Percentiles rank a stretch among this genome's conserved stretches.
These are phyloP conservation scores for Pilatotrama ljubarskyi DNA, from an alignment of 768 basidiomycete species.

Conservation along the genomic window DNA sequence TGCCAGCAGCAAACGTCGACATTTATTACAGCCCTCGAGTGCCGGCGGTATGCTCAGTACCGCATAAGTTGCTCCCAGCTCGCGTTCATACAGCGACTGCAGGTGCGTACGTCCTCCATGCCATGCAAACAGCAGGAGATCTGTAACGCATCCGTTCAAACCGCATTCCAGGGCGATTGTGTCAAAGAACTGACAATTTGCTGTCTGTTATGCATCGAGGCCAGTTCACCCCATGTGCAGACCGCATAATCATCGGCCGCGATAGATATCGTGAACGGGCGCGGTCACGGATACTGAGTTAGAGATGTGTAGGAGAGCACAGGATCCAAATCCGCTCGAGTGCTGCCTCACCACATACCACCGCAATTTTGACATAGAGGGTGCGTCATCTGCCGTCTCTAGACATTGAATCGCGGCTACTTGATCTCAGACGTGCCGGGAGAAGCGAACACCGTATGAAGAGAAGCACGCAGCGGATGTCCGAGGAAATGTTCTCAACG, in stretches of 20 bases:
- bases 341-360: too few relatives aligned
- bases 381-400: conserved; percentile 1
- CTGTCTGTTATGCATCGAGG: background rate
- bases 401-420: background rate
- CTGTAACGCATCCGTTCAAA: background rate
- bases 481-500: conserved; percentile 8
- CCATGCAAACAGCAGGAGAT: background rate
- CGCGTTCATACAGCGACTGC: background rate
- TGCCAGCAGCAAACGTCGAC: too few relatives aligned
- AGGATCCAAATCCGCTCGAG: too few relatives aligned
- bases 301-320: too few relatives aligned
- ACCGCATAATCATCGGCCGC: background rate
- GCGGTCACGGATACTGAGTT: too few relatives aligned
- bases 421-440: background rate
- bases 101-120: background rate
- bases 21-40: too few relatives aligned
- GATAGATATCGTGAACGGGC: too few relatives aligned
- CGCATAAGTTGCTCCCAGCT: too few relatives aligned
- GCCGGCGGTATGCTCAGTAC: too few relatives aligned
- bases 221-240: background rate
- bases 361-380: background rate
- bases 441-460: background rate
- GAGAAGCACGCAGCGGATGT: conserved; percentile 1
- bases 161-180: background rate
- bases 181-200: background rate